phyloP scores from a whole-genome alignment of 2,329 filamentous ascomycete species.

The Verticillium tricorpus region DNA sequence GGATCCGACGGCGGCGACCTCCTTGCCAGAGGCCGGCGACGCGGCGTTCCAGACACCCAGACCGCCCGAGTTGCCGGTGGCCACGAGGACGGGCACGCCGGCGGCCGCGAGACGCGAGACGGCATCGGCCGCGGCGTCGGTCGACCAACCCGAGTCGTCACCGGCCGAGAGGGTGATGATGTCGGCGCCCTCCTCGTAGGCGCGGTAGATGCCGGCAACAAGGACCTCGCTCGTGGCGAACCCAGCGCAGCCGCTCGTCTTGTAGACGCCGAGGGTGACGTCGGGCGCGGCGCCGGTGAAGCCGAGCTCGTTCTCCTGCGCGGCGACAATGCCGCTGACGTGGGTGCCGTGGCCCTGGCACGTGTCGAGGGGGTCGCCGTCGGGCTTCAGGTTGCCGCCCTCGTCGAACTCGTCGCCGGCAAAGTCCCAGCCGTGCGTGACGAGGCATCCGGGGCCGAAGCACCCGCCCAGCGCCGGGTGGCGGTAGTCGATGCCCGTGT shows the following conservation, averaged over 20 bases:
- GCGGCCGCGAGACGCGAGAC: slow-evolving; percentile 21
- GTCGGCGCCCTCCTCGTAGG: slow-evolving; percentile 34
- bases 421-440: slow-evolving; percentile 43
- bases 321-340: slow-evolving; percentile 41
- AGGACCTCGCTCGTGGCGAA: slow-evolving; percentile 32
- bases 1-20: slow-evolving; percentile 18
- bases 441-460: slow-evolving; percentile 43
- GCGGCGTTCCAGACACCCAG: slow-evolving; percentile 16
- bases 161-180: slow-evolving; percentile 26
- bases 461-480: slow-evolving; percentile 48
- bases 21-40: slow-evolving; percentile 18
- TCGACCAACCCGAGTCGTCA: slow-evolving; percentile 20
- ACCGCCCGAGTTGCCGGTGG: slow-evolving; percentile 20
- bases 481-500: slow-evolving; percentile 40
- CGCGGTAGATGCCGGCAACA: slow-evolving; percentile 35
- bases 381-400: slow-evolving; percentile 25
- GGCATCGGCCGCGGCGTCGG: slow-evolving; percentile 18
- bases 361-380: slow-evolving; percentile 33
- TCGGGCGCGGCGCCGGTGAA: slow-evolving; percentile 36
- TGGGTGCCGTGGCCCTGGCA: slow-evolving; percentile 40
- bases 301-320: slow-evolving; percentile 30
- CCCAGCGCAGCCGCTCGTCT: slow-evolving; percentile 30
- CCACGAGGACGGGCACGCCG: slow-evolving; percentile 21
- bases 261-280: slow-evolving; percentile 34
- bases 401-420: slow-evolving; percentile 32